A percentile compares a stretch with the other conserved stretches of the same genome.
phyloP scores from a whole-genome alignment of 495 filamentous ascomycete genomes.

The Talaromyces trachyspermus region DNA sequence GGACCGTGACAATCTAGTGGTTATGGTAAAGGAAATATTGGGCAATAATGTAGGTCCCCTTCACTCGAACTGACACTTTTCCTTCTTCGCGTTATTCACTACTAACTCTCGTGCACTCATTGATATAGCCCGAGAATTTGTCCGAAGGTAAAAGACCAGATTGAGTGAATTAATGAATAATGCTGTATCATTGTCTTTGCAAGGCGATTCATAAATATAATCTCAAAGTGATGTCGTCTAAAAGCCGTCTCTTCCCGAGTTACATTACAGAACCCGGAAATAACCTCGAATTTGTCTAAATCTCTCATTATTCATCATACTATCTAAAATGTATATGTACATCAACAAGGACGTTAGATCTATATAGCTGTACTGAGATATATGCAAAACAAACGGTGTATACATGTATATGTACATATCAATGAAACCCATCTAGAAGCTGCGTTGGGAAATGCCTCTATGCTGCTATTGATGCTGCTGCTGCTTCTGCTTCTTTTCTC shows the following conservation, averaged over 20 bases:
- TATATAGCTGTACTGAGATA: too few species aligned
- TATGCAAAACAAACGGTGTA: too few species aligned
- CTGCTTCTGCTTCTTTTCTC: slow-evolving; percentile 55
- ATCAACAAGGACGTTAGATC: too few species aligned
- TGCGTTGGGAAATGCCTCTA: not conserved
- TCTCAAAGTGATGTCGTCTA: too few species aligned
- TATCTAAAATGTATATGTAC: too few species aligned
- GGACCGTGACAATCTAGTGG: slow-evolving; percentile 58
- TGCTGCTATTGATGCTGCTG: not conserved
- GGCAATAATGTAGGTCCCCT: slow-evolving; percentile 37
- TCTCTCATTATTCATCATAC: too few species aligned
- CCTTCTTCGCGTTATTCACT: too few species aligned
- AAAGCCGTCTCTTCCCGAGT: too few species aligned
- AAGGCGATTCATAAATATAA: not conserved
- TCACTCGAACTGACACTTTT: not conserved
- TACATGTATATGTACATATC: too few species aligned
- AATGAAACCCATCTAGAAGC: too few species aligned
- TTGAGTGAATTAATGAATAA: slow-evolving; percentile 24
- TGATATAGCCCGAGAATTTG: slow-evolving; percentile 25
- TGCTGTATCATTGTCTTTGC: slow-evolving; percentile 1
- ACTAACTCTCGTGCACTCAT: not conserved
- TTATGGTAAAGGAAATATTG: slow-evolving; percentile 54
- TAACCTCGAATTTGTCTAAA: too few species aligned
- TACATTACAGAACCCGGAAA: too few species aligned
- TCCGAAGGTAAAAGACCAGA: slow-evolving; percentile 16